Base-by-base conservation (phyloP, 805 yeast genomes). In the Wickerhamomyces chaumierensis region DNA sequence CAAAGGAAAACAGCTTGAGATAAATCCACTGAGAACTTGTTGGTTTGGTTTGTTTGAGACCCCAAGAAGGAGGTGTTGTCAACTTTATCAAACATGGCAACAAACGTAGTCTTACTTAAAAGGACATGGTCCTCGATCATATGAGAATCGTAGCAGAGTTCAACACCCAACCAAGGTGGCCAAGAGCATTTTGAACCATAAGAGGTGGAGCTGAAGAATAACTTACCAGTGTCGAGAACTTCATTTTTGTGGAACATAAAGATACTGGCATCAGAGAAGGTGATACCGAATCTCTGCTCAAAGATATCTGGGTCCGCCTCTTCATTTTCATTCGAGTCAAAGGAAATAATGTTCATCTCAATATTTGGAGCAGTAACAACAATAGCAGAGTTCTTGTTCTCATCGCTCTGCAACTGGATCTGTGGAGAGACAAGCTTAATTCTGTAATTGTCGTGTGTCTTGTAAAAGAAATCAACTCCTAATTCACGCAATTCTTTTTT, bases 161-260 rank as follows among this genome's bases (percentile, higher is more conserved):
- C 94, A 36, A 74, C 55, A 2, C 88, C 86, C 27, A 87, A 56
- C 86, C 95, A 88, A 0, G 95, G 94, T 3, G 96, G 96, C 96
- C 96, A 88, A 16, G 62, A 62, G 3, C 58, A 40, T 5, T 51
- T 56, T 2, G 82, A 71, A 1, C 95, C 92, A 58, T 85, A 87
- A 2, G 71, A 61, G 12, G 60, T 57, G 12, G 62, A 58, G 33
- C 71, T 68, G 47, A 71, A 68, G 25, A 67, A 63, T 9, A 68
- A 49, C 37, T 65, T 66, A 5, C 67, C 63, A 18, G 65, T 55
- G 20, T 57, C 49, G 17, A 57, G 50, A 31, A 68, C 61, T 18
- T 73, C 75, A 5, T 65, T 65, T 45, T 73, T 72, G 35, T 72
- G 65, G 36, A 88, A 65, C 4, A 81, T 75, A 51, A 80, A 81